Base-by-base conservation (phyloP, 805 yeast genomes). In the Saccharomycopsis sp. region DNA sequence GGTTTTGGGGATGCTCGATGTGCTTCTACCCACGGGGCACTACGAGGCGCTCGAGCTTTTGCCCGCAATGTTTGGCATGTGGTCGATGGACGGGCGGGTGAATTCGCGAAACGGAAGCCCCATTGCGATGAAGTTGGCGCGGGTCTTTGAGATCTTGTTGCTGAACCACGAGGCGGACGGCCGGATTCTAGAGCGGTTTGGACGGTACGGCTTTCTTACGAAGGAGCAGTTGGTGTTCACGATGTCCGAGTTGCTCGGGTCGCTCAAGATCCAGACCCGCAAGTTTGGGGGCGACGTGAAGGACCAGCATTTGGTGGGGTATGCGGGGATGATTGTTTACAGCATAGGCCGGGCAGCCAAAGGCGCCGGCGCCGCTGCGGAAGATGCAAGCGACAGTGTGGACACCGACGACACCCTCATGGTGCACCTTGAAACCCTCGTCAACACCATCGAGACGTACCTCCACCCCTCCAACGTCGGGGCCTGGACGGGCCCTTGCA, bases 401-500 rank as follows among this genome's bases (percentile, higher is more conserved):
- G 63, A 57, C 29, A 52, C 47, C 72, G 77, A 70, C 1, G 74
- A 68, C 18, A 83, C 83, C 3, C 75, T 84, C 21, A 67, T 85
- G 63, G 80, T 75, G 16, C 73, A 78, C 53, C 65, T 91, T 3
- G 73, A 74, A 21, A 76, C 82, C 0, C 72, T 88, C 24, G 64
- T 87, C n/a, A 82, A 83, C 56, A 82, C 96, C 0, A 74, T 91
- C 3, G 85, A 81, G 61, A 88, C 97, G 18, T 89, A 85, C 70
- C 84, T 84, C 2, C 97, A 94, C 69, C 99, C 99, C 4, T 91
- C 98, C 0, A 91, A 91, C 68, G 70, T 77, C n/a, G 98, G 97
- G 0, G 78, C 79, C n/a, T 91, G 98, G 97, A 80, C 96, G 0
- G 70, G 78, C 24, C 73, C 84, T 2, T 79, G 92, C 34, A 78